Percentiles rank a stretch among this genome's conserved stretches.
Conservation (phyloP, 75 land plant species). For the Pinus tabuliformis region DNA sequence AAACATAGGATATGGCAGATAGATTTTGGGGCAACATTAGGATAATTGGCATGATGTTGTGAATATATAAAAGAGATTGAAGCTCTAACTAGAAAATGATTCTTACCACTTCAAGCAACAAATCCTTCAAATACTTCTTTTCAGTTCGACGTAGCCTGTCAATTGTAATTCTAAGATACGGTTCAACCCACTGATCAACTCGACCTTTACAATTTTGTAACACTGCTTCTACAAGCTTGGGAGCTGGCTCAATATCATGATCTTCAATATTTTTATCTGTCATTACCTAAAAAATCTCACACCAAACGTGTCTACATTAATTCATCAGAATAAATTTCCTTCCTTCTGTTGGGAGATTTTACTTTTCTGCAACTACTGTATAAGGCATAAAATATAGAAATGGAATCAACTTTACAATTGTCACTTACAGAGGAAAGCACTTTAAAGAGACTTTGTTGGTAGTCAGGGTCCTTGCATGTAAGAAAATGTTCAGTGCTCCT, state of each 20-base stretch:
- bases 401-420: background rate
- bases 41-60: background rate
- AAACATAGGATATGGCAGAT: background rate
- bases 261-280: constrained; percentile 86
- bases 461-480: constrained; percentile 92
- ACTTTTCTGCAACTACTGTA: background rate
- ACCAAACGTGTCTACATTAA: constrained; percentile 1
- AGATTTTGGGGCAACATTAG: background rate
- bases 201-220: constrained; percentile 94
- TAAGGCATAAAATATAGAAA: background rate
- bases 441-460: constrained; percentile 94
- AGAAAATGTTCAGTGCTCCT: constrained; percentile 94
- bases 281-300: constrained; percentile 55
- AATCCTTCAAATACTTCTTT: constrained; percentile 76
- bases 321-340: background rate
- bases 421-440: constrained; percentile 75
- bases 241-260: constrained; percentile 91
- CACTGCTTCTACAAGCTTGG: constrained; percentile 95
- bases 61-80: background rate
- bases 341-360: background rate
- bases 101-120: constrained; percentile 93
- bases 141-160: constrained; percentile 73
- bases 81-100: background rate
- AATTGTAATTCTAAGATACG: constrained; percentile 79
- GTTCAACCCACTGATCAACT: constrained; percentile 98